These are phyloP conservation scores for Pseudogymnoascus sp. DNA, from an alignment of 2,329 filamentous ascomycete species.

Conservation along the genomic window DNA sequence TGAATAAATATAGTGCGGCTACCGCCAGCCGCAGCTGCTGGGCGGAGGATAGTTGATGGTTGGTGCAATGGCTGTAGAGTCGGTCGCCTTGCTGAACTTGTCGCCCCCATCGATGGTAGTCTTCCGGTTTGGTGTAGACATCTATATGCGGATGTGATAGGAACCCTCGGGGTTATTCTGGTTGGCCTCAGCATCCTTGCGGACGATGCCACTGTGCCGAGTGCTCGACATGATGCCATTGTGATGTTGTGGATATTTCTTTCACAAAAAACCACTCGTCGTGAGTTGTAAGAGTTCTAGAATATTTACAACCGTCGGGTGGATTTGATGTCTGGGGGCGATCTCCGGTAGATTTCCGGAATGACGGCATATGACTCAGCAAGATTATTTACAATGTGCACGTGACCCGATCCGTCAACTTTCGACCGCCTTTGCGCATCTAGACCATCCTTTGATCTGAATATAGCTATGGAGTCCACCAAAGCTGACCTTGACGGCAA, in stretches of 20 bases:
- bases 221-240: constrained; percentile 1
- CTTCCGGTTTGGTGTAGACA: constrained; percentile 35
- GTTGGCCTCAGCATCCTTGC: background rate
- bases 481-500: background rate
- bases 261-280: background rate
- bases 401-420: background rate
- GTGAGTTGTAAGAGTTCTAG: background rate
- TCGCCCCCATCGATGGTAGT: constrained; percentile 39
- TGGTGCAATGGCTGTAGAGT: constrained; percentile 34
- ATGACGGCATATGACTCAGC: constrained; percentile 2
- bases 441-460: background rate
- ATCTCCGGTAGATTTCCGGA: background rate
- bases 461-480: background rate
- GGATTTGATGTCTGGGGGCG: background rate
- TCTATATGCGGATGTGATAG: constrained; percentile 27
- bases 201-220: background rate
- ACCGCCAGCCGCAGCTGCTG: constrained; percentile 31
- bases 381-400: background rate
- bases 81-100: constrained; percentile 37
- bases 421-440: background rate
- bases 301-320: background rate
- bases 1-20: constrained; percentile 91
- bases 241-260: background rate
- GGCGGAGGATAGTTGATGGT: constrained; percentile 32
- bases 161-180: background rate